Evolutionary conservation across 2,329 filamentous ascomycete species (phyloP), one percentile per base, ranked within the genome.

Genomic region (Geoglossum cookeanum): DNA sequence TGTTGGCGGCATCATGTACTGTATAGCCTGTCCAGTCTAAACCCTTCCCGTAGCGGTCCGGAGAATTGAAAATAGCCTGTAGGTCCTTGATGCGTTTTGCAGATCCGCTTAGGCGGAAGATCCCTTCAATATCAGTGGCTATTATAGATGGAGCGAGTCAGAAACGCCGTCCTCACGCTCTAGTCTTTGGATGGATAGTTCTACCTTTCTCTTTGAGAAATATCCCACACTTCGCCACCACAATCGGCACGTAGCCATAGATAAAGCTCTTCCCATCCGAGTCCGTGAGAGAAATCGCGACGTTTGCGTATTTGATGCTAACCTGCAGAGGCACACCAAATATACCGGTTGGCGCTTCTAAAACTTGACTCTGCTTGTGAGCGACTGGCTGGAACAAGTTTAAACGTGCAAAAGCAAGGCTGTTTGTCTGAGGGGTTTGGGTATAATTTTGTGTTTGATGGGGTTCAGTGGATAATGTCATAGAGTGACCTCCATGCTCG

Each of bases 1-100:
- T 91, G 67, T 97, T 98, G 65, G 92, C 90, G 30, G 92, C 92
- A 76, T 98, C 92, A 70, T 98, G 92, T 47, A 98, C 92, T 0
- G 92, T 98, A 69, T 95, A 98, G 52, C 92, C 92, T 52, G 88
- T 85, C 92, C 92, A 98, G 64, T 95, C 87, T 30, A 98, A 77
- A 15, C 92, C 92, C 71, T 98, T 98, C 57, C 92, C 92, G 68
- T 95, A 98, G 64, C 90, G 80, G 65, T 94, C 88, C 45, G 92
- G 92, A 0, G 91, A 94, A 70, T 97, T 87, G 70, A 98, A 98
- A 2, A 88, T 79, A 32, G 78, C 81, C 69, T 94, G 91, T 33
- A 98, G 79, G 69, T 97, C 92, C 69, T 97, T 98, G 73, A 98
- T 98, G 60, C 92, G 85, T 72, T 96, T 97, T 67, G 95, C 91